Evolutionary conservation across 164 flowering plant genomes (phyloP).

Genomic region (Cinnamomum chago): DNA sequence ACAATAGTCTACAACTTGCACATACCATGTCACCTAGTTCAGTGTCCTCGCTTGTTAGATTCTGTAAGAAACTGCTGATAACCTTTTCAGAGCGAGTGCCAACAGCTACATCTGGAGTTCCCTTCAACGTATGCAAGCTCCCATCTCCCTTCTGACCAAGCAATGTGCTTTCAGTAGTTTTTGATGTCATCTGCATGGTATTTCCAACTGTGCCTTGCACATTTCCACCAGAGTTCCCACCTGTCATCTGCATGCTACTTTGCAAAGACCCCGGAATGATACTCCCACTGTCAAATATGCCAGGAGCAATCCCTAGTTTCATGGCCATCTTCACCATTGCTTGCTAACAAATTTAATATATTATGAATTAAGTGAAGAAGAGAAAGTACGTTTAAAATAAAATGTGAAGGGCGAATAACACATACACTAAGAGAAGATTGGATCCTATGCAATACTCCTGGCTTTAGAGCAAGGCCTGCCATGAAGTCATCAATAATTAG

Average conservation of each 20-base stretch:
- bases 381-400: background rate
- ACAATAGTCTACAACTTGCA: background rate
- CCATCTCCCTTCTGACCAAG: slow-evolving; percentile 21
- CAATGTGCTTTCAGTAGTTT: slow-evolving; percentile 22
- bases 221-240: slow-evolving; percentile 18
- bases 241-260: slow-evolving; percentile 29
- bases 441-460: slow-evolving; percentile 54
- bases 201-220: slow-evolving; percentile 34
- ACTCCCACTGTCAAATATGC: slow-evolving; percentile 35
- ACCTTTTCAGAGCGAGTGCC: slow-evolving; percentile 60
- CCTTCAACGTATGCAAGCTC: slow-evolving; percentile 19
- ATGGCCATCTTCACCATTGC: slow-evolving; percentile 45
- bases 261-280: slow-evolving; percentile 44
- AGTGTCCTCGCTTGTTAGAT: slow-evolving; percentile 36
- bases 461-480: slow-evolving; percentile 88
- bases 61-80: slow-evolving; percentile 50
- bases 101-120: slow-evolving; percentile 26
- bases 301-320: slow-evolving; percentile 51
- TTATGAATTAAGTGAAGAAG: slow-evolving; percentile 3
- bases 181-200: slow-evolving; percentile 28
- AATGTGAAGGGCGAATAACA: slow-evolving; percentile 7
- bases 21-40: slow-evolving; percentile 49
- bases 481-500: slow-evolving; percentile 11
- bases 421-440: slow-evolving; percentile 59
- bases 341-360: slow-evolving; percentile 42